phyloP scores from a whole-genome alignment of 1,284 basidiomycete genomes.

The Trametes sp. region DNA sequence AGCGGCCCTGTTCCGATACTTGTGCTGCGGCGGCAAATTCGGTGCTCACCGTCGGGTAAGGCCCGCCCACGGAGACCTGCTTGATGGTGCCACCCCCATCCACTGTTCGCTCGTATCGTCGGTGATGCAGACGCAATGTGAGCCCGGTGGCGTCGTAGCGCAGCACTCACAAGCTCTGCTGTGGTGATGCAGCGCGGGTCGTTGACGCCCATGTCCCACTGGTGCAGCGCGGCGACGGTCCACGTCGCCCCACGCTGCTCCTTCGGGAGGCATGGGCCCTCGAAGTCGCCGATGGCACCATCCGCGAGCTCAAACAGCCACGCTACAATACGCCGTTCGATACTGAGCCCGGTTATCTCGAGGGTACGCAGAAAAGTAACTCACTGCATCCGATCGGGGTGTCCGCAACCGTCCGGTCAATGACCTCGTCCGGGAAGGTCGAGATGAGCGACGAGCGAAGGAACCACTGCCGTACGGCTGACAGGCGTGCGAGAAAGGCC shows the following conservation, averaged over 20 bases:
- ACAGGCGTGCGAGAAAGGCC: too few species aligned
- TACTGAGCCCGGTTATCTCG: background rate
- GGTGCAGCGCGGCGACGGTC: slow-evolving; percentile 89
- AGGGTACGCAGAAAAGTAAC: slow-evolving; percentile 42
- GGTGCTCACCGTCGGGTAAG: slow-evolving; percentile 77
- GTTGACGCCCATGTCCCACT: slow-evolving; percentile 86
- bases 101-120: slow-evolving; percentile 56
- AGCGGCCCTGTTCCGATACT: slow-evolving; percentile 8
- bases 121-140: too few species aligned
- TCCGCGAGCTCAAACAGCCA: slow-evolving; percentile 92
- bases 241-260: slow-evolving; percentile 81
- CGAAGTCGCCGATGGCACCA: slow-evolving; percentile 79
- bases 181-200: slow-evolving; percentile 82
- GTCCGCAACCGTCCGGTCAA: slow-evolving; percentile 82
- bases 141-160: too few species aligned
- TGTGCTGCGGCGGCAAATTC: background rate
- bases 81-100: slow-evolving; percentile 77
- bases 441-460: slow-evolving; percentile 84
- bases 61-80: slow-evolving; percentile 76
- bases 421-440: slow-evolving; percentile 85
- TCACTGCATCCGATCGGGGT: slow-evolving; percentile 88
- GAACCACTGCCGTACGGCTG: slow-evolving; percentile 87
- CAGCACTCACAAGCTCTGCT: slow-evolving; percentile 72
- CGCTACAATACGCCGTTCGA: slow-evolving; percentile 59
- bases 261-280: slow-evolving; percentile 78